Base-by-base conservation (phyloP, 164 flowering plant species). In the Umbellularia californica region DNA sequence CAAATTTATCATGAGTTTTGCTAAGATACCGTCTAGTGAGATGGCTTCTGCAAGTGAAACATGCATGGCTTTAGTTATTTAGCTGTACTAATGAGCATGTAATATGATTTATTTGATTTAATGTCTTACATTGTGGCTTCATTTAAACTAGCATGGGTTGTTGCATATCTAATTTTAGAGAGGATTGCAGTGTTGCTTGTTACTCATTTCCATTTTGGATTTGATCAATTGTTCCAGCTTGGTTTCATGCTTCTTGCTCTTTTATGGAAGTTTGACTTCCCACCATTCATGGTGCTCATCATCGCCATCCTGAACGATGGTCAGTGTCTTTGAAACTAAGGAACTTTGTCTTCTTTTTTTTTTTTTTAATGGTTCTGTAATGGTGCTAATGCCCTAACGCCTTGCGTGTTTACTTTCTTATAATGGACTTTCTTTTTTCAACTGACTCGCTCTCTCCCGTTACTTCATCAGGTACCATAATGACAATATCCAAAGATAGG, bases 271-370 rank as follows among this genome's bases (percentile, higher is more conserved):
- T 94, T 92, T 71, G 97, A 94, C 74, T 94, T 94, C 76, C 97
- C 97, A 50, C 97, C 98, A 50, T 92, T 94, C 84, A 94, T 92
- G 98, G 97, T 91, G 80, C 92, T 94, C 63, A 90, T 94, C 72
- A 94, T 94, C 72, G 95, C 97, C 50, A 90, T 91, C 71, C 89
- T 92, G 41, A 92, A 94, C 77, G 98, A 94, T 81, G 98, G 97
- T 91, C 50, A 52, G 89, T 82, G 73, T 50, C 62, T 24, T 69
- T 51, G 23, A 15, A 50, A 62, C 30, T 41, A 3, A 62, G 12
- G 10, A 25, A 3, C 67, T 67, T 5, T 65, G 68, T 25, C 13
- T 10, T 65, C 24, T 65, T 2, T 64, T 64, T 52, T 52, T 11
- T 15, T 11, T 3, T 55, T 55, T 15, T 13, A 41, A 23, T 20